Base-by-base conservation (phyloP, 2,329 filamentous ascomycete genomes). In the Diaporthe nobilis region DNA sequence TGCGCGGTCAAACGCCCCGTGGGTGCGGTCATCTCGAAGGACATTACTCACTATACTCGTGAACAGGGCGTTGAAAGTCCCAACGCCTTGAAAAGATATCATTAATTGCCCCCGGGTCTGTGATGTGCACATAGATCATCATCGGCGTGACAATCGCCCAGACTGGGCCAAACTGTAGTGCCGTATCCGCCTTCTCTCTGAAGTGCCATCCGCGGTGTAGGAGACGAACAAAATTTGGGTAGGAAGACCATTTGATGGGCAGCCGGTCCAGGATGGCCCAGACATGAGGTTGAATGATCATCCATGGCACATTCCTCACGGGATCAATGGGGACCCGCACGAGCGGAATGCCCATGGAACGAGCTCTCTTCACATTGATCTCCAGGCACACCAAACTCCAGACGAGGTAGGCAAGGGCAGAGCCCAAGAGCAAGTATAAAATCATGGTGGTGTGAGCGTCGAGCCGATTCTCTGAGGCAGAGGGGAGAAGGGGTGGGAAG, bases 221-320 rank as follows among this genome's bases (percentile, higher is more conserved):
- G 7, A 63, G 60, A 25, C 60, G 60, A 4, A 63, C n/a, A 17
- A 44, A 44, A 5, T 44, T 63, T 31, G 60, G 60, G 39, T 63
- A 47, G 9, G 60, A 63, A 28, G 60, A 63, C 60, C 39, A 63
- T 44, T 63, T 44, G 37, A 44, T 63, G 2, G 39, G 60, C 3
- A 63, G 60, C n/a, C n/a, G 39, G n/a, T 63, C 60, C 5, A 63
- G 60, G 10, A 47, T 9, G 2, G n/a, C n/a, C 39, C 60, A 63
- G n/a, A 63, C 13, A 31, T 63, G 39, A 63, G 60, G 39, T 47
- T 63, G 60, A 22, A 44, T 63, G 15, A 63, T 47, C 39, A 44
- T 63, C 39, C 60, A 63, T 22, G 25, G 60, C 8, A 42, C 58
- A 44, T 61, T 42, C 8, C 58, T 42, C 10, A 61, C 37, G 6